Conservation (phyloP, 805 yeast species). For the Candida yuanshanica region DNA sequence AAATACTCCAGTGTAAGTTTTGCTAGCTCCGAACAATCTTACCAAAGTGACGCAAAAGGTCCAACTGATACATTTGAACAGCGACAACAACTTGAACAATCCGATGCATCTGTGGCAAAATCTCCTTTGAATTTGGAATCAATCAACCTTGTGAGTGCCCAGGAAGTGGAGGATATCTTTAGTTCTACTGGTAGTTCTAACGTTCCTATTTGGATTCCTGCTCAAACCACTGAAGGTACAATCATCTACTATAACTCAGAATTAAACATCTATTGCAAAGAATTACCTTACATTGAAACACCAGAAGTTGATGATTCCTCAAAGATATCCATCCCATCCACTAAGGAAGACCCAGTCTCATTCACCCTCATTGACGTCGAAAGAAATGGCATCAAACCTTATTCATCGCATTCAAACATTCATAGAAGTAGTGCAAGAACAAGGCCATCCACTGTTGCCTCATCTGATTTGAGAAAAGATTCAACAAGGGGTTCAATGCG, state of each 20-base stretch:
- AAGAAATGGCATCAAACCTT: constrained; percentile 13
- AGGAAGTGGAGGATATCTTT: constrained; percentile 33
- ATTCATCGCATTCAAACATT: constrained; percentile 13
- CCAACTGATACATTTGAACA: neutral
- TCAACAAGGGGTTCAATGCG: constrained; percentile 6
- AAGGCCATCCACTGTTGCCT: constrained; percentile 15
- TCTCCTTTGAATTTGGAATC: constrained; percentile 1
- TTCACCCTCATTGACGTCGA: constrained; percentile 19
- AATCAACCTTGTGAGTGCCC: constrained; percentile 27
- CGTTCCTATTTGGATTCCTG: constrained; percentile 56
- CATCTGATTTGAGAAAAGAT: constrained; percentile 9
- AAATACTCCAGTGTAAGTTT: constrained; percentile 46
- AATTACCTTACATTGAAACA: constrained; percentile 45
- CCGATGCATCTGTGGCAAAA: constrained; percentile 14
- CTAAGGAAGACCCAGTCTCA: constrained; percentile 18
- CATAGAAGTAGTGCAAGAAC: constrained; percentile 13
- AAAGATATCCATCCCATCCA: constrained; percentile 22
- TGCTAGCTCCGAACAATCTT: constrained; percentile 29
- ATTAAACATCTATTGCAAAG: constrained; percentile 52
- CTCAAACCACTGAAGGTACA: constrained; percentile 48
- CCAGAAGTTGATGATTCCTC: constrained; percentile 32
- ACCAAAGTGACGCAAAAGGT: constrained; percentile 2
- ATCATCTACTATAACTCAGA: constrained; percentile 56
- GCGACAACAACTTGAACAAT: neutral
- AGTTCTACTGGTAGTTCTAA: constrained; percentile 28